Base-by-base conservation (phyloP, 257 asterid species). In the Paulownia fortunei region DNA sequence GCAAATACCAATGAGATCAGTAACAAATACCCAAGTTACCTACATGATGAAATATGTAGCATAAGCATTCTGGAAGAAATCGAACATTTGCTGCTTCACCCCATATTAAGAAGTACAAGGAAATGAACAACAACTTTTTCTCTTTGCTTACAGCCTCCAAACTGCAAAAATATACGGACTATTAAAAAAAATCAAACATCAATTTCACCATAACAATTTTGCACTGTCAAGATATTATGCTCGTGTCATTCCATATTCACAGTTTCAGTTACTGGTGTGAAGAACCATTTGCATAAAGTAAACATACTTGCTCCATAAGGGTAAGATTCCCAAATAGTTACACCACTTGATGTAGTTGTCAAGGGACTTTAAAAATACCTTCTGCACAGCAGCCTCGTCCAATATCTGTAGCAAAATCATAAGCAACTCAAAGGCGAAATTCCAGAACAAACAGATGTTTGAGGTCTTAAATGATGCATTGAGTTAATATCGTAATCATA, bases 11-110 rank as follows among this genome's bases (percentile, higher is more conserved):
- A 42, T 26, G 11, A 16, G 46, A 30, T 46, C 32, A 52, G 62
- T 44, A 69, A 76, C 21, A 51, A 41, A 42, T 21, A 46, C 41
- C 68, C 56, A 84, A 62, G 65, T 58, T 56, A 90, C 97, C 73
- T 87, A 96, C 99, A 79, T 93, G 97, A 83, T 95, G 98, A 86
- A 95, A 93, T 74, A 95, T 95, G 94, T 95, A 95, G 93, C 99
- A 95, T 86, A 95, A 81, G 92, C 99, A 96, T 87, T 96, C 99
- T 44, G 99, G 99, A 84, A 96, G 91, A 89, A 93, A 96, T 78
- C 99, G 97, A 74, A 92, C 80, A 84, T 96, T 96, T 52, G 98
- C 88, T 55, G 97, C 97, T 92, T 96, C 99, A 69, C 99, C 99
- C 99, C 99, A 96, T 69, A 96, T 93, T 72, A 96, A 82, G 87